Conservation (phyloP, 371 early-diverging fungal species). For the Blyttiomyces sp. region DNA sequence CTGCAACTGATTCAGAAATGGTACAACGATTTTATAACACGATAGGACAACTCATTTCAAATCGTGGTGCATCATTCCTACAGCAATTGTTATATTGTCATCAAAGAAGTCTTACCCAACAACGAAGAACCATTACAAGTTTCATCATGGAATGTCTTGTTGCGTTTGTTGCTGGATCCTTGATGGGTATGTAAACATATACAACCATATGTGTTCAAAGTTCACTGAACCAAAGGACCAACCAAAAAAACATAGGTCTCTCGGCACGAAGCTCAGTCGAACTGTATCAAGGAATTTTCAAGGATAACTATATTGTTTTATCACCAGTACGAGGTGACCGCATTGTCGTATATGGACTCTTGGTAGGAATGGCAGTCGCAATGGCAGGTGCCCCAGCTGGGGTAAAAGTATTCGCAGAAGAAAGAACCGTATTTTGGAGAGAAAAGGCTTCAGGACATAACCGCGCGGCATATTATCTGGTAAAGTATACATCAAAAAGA, state of each 20-base stretch:
- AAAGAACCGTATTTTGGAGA: constrained; percentile 43
- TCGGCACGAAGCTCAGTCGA: constrained; percentile 17
- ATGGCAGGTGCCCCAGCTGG: constrained; percentile 39
- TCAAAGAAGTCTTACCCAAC: constrained; percentile 29
- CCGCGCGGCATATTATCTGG: not conserved
- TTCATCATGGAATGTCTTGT: not conserved
- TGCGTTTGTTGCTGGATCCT: constrained; percentile 17
- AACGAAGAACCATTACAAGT: not conserved
- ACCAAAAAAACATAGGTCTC: not conserved
- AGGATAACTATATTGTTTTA: not conserved
- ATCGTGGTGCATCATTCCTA: not conserved
- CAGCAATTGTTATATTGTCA: constrained; percentile 25
- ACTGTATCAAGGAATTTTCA: constrained; percentile 21
- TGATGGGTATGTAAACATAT: not conserved
- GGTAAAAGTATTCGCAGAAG: constrained; percentile 40
- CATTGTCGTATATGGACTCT: constrained; percentile 18
- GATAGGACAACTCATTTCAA: too few species aligned
- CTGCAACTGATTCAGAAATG: too few species aligned
- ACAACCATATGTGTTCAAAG: too few species aligned
- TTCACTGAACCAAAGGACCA: not conserved
- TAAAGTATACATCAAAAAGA: not conserved
- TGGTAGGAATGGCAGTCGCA: constrained; percentile 33
- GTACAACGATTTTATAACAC: too few species aligned
- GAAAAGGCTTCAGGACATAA: constrained; percentile 30
- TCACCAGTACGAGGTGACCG: not conserved